Conservation (phyloP, 352 stramenopile species). For the Aphanomyces euteiches region DNA sequence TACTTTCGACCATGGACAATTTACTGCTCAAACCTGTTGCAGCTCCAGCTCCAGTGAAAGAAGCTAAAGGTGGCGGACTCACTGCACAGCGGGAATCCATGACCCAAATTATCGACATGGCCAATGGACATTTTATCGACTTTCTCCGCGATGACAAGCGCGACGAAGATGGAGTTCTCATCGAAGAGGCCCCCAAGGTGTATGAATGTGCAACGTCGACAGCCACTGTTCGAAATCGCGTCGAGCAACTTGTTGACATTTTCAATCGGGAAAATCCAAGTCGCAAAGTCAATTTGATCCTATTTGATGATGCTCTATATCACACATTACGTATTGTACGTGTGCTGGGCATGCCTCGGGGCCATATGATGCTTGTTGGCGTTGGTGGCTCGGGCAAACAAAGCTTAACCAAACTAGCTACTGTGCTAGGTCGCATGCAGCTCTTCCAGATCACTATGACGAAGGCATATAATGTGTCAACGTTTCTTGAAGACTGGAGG, state of each 20-base stretch:
- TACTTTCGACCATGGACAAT: constrained; percentile 45
- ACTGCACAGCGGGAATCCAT: neutral
- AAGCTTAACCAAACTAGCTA: constrained; percentile 69
- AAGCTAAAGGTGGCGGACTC: constrained; percentile 32
- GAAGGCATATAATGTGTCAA: constrained; percentile 80
- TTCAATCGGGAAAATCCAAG: constrained; percentile 83
- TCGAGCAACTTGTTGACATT: constrained; percentile 58
- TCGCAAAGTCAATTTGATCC: constrained; percentile 68
- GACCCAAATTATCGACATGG: constrained; percentile 20
- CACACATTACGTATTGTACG: constrained; percentile 84
- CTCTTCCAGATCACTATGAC: constrained; percentile 86
- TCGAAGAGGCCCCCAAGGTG: constrained; percentile 73
- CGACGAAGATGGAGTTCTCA: constrained; percentile 77
- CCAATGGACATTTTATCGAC: constrained; percentile 60
- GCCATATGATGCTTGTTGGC: constrained; percentile 89
- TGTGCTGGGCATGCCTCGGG: constrained; percentile 72
- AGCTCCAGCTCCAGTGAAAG: constrained; percentile 30
- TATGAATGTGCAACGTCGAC: constrained; percentile 71
- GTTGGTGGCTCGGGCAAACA: constrained; percentile 88
- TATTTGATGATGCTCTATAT: constrained; percentile 87
- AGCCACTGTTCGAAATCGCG: constrained; percentile 43
- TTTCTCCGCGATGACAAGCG: constrained; percentile 78
- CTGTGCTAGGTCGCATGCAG: constrained; percentile 68
- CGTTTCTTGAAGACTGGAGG: constrained; percentile 85
- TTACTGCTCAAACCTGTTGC: constrained; percentile 38